Evolutionary conservation across 495 filamentous ascomycete genomes (phyloP).

Genomic region (Xanthoparmelia taractica): DNA sequence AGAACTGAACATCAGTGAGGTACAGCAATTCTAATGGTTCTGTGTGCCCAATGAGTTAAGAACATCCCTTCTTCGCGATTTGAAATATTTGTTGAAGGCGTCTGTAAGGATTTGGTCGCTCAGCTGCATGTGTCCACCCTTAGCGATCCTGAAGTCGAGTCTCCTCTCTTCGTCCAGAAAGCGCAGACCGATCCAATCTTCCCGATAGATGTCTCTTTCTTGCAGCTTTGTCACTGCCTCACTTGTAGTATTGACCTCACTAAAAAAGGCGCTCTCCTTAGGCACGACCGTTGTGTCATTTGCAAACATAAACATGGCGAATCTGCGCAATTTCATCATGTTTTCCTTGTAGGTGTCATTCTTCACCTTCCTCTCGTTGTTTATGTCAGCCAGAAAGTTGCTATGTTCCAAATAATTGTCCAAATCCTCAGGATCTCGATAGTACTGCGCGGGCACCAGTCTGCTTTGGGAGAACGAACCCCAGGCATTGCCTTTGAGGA

Average conservation of each 20-base stretch:
- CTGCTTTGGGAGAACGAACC: slow-evolving; percentile 60
- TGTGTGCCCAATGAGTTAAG: neutral
- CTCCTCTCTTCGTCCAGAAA: slow-evolving; percentile 70
- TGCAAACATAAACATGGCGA: slow-evolving; percentile 86
- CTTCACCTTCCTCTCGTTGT: slow-evolving; percentile 77
- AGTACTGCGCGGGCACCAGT: slow-evolving; percentile 94
- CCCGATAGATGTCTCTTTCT: slow-evolving; percentile 68
- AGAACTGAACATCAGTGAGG: neutral
- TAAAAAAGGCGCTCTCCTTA: slow-evolving; percentile 88
- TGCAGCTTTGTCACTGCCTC: slow-evolving; percentile 57
- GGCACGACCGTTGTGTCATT: slow-evolving; percentile 82
- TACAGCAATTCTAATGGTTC: neutral
- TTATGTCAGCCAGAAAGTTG: slow-evolving; percentile 97
- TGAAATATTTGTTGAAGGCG: slow-evolving; percentile 68
- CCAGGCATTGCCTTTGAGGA: slow-evolving; percentile 72
- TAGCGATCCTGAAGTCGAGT: slow-evolving; percentile 60
- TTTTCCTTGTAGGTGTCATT: slow-evolving; percentile 67
- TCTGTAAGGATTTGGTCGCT: slow-evolving; percentile 55
- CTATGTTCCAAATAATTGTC: slow-evolving; percentile 71
- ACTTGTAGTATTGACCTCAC: slow-evolving; percentile 65
- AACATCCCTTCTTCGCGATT: slow-evolving; percentile 30
- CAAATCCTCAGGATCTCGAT: slow-evolving; percentile 63
- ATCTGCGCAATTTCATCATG: slow-evolving; percentile 60
- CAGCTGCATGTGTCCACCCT: slow-evolving; percentile 81
- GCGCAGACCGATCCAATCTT: slow-evolving; percentile 92